phyloP scores from a whole-genome alignment of 2,329 filamentous ascomycete species.

The Elsinoe necatrix region DNA sequence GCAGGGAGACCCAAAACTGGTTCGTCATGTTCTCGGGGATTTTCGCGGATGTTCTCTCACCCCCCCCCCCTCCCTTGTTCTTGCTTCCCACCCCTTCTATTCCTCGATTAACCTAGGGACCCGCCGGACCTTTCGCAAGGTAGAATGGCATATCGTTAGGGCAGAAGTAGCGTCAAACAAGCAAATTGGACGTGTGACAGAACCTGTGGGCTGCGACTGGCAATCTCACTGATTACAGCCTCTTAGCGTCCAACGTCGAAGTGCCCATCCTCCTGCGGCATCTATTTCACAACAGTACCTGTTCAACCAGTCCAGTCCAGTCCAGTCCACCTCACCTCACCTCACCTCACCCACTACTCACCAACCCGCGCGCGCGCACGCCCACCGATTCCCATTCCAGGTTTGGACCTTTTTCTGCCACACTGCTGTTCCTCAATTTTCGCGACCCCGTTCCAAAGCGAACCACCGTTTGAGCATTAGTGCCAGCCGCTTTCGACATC shows the following conservation, averaged over 20 bases:
- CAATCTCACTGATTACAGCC: not conserved
- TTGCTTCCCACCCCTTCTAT: slow-evolving; percentile 2
- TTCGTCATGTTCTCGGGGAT: slow-evolving; percentile 5
- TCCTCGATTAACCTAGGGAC: not conserved
- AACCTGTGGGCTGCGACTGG: not conserved
- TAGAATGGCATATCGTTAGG: slow-evolving; percentile 6
- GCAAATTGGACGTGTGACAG: slow-evolving; percentile 14
- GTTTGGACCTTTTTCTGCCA: not conserved
- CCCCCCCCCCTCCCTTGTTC: not conserved
- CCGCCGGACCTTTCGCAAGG: slow-evolving; percentile 9
- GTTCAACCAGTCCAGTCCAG: slow-evolving; percentile 1
- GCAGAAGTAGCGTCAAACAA: slow-evolving; percentile 12
- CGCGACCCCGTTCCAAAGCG: not conserved
- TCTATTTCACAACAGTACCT: not conserved
- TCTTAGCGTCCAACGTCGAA: not conserved
- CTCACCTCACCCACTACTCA: not conserved
- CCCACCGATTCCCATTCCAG: slow-evolving; percentile 6
- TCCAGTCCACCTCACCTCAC: no score
- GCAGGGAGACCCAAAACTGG: not conserved
- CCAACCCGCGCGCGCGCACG: not conserved
- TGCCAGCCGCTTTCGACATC: slow-evolving; percentile 1
- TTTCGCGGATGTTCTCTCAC: not conserved
- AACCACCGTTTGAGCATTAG: slow-evolving; percentile 13
- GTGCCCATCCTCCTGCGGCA: not conserved
- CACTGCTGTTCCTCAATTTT: not conserved